Evolutionary conservation across 768 basidiomycete species (phyloP).

Genomic region (Pleurotus cornucopiae): DNA sequence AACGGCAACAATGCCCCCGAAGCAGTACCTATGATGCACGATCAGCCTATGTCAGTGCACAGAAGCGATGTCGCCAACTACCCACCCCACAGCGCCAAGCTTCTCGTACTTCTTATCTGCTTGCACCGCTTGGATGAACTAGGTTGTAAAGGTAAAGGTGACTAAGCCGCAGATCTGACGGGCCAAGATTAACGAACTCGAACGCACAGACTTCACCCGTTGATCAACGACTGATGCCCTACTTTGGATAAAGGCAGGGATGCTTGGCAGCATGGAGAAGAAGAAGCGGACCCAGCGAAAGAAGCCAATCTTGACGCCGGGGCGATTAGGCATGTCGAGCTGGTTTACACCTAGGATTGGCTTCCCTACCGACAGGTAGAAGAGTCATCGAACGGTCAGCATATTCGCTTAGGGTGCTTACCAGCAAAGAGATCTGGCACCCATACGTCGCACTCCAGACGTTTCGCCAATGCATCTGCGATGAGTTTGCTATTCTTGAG

Average conservation of each 20-base stretch:
- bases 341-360: conserved; percentile 24
- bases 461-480: conserved; percentile 47
- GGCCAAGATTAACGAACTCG: conserved; percentile 3
- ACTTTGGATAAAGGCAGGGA: conserved; percentile 26
- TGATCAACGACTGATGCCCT: conserved; percentile 27
- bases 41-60: background rate
- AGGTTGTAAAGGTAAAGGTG: background rate
- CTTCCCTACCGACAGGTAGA: conserved; percentile 16
- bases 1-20: conserved; percentile 33
- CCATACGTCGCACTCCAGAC: conserved; percentile 56
- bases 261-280: conserved; percentile 18
- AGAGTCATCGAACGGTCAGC: too few relatives aligned
- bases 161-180: background rate
- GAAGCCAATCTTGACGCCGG: conserved; percentile 26
- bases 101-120: conserved; percentile 37
- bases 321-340: conserved; percentile 23
- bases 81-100: conserved; percentile 40
- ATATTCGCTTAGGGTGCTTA: conserved; percentile 13
- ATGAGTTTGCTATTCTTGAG: conserved; percentile 52
- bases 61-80: background rate
- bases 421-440: conserved; percentile 60
- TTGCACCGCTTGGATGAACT: conserved; percentile 35
- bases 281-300: conserved; percentile 25
- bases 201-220: conserved; percentile 26
- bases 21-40: conserved; percentile 33